Evolutionary conservation across 139 green algal genomes (phyloP).

Genomic region (Yamagishiella unicocca): DNA sequence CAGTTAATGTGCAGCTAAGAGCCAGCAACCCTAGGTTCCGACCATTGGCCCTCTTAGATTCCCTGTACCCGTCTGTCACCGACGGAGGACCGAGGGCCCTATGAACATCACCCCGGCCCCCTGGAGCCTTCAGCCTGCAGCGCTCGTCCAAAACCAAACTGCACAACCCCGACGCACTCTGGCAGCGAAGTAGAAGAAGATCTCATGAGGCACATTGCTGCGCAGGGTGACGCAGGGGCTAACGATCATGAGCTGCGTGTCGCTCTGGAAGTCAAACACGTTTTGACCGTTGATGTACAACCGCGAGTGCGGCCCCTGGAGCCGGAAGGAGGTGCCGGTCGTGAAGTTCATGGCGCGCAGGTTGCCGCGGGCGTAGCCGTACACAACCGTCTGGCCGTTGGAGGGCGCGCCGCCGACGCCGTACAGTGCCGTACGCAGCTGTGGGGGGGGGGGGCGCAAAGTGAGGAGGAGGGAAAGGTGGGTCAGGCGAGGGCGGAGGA

Average conservation of each 20-base stretch:
- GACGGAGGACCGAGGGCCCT: no score
- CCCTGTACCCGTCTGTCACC: no score
- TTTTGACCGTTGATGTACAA: conserved; percentile 32
- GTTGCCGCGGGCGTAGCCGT: conserved; percentile 42
- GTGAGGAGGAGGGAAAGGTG: not conserved
- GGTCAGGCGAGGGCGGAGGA: not conserved
- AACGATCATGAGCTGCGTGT: not conserved
- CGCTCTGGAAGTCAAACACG: conserved; percentile 19
- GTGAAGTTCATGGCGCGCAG: not conserved
- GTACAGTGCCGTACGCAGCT: conserved; percentile 28
- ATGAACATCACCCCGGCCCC: no score
- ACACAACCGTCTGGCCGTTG: conserved; percentile 20
- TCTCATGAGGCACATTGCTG: not conserved
- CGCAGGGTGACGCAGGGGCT: conserved; percentile 22
- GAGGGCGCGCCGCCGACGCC: not conserved
- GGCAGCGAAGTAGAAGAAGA: conserved; percentile 26
- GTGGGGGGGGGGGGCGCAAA: not conserved
- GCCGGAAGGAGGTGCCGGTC: not conserved
- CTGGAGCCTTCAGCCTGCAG: no score
- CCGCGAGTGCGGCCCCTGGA: conserved; percentile 25
- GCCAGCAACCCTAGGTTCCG: no score
- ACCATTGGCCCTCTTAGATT: no score
- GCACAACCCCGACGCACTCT: not conserved
- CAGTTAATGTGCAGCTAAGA: no score
- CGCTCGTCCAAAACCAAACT: no score